Base-by-base conservation (phyloP, 306 rosid species). In the Vigna angularis region DNA sequence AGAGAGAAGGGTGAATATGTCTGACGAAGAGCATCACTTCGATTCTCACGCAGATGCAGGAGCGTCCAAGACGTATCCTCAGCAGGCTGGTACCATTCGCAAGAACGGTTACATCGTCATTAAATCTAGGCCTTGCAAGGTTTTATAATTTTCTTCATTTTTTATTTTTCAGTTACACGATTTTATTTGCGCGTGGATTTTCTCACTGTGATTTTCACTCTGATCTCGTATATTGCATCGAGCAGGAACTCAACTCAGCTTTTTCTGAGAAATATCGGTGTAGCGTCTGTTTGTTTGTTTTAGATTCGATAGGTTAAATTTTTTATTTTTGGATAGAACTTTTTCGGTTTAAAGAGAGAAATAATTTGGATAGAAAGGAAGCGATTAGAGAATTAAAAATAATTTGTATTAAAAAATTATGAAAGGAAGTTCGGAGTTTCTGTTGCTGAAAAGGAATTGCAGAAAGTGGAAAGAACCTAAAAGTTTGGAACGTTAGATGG, bases 91-190 rank as follows among this genome's bases (percentile, higher is more conserved):
- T 26, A 62, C 93, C 82, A 91, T 91, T 70, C 93, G 96, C 56
- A 89, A 87, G 83, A 91, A 83, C 75, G 93, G 93, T 28, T 81
- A 89, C 77, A 84, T 91, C 82, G 91, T 91, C 77, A 89, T 91
- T 73, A 89, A 91, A 78, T 59, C 48, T 84, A 80, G 96, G 71
- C 89, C 96, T 32, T 89, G 93, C 93, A 89, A 91, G 96, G 96
- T 79, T 70, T n/a, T 14, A 0, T 9, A 7, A 63, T 16, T 34
- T 4, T 13, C 1, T 51, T 51, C 8, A 3, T 1, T 0, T 17
- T 48, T 1, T 4, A 26, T 11, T n/a, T 70, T 48, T 50, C 1
- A 1, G 28, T 69, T 50, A 8, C 5, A 30, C 40, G 8, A 12
- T 58, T 28, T 59, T 28, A 61, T 61, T 16, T 3, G 18, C 16